These are phyloP conservation scores for Funneliformis caledonium DNA, from an alignment of 371 early-diverging fungal genomes.

Conservation along the genomic window DNA sequence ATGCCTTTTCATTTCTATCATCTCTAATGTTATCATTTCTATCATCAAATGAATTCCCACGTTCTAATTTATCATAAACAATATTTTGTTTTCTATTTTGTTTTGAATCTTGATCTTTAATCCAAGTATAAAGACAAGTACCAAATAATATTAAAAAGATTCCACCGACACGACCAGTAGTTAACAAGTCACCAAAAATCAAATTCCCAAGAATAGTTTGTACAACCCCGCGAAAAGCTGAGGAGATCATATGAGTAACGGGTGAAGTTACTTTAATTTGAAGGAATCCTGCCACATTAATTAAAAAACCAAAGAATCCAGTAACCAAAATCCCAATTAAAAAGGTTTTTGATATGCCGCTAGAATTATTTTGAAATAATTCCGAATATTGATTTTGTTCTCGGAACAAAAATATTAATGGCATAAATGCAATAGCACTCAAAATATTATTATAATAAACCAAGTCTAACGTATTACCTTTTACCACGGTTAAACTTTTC, in stretches of 20 bases:
- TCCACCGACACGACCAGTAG: constrained; percentile 44
- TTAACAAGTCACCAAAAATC: constrained; percentile 48
- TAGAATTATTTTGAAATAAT: constrained; percentile 30
- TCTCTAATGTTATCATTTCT: background rate
- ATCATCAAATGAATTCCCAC: background rate
- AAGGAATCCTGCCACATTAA: constrained; percentile 64
- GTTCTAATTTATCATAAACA: background rate
- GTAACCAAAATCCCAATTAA: constrained; percentile 49
- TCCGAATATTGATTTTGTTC: constrained; percentile 42
- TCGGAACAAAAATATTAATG: constrained; percentile 52
- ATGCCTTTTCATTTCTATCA: too few species aligned
- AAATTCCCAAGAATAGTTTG: constrained; percentile 52
- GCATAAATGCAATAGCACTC: constrained; percentile 48
- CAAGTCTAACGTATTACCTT: constrained; percentile 55
- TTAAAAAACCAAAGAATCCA: constrained; percentile 61
- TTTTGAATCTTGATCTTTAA: constrained; percentile 40
- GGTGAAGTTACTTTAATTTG: constrained; percentile 66
- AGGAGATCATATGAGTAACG: constrained; percentile 59
- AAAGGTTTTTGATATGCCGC: constrained; percentile 43
- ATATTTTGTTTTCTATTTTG: background rate
- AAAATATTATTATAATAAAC: constrained; percentile 66
- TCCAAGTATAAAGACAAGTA: constrained; percentile 46
- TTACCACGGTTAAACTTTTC: constrained; percentile 50
- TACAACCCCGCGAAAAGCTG: constrained; percentile 51
- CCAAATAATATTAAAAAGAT: constrained; percentile 48